Percentiles rank a stretch among this genome's conserved stretches.
These are phyloP conservation scores for Grosmannia penicillata DNA, from an alignment of 2,329 filamentous ascomycete species.

Conservation along the genomic window DNA sequence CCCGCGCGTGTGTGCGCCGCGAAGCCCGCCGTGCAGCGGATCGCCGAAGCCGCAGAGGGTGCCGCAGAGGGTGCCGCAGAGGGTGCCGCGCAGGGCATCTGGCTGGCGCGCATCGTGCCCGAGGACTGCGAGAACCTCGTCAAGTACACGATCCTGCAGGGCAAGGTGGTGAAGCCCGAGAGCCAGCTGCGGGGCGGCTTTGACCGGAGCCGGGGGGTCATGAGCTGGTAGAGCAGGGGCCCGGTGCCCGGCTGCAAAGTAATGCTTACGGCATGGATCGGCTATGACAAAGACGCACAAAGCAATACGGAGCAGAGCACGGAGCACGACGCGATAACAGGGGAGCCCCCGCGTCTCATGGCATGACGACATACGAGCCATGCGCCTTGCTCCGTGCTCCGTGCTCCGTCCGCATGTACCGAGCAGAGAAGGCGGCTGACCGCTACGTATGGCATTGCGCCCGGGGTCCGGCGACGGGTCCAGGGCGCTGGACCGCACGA, in stretches of 20 bases:
- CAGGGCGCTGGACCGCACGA: too few species aligned
- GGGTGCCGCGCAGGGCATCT: constrained; percentile 78
- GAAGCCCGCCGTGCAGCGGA: constrained; percentile 18
- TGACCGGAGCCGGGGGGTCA: constrained; percentile 62
- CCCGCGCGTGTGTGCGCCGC: constrained; percentile 10
- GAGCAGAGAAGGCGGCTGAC: too few species aligned
- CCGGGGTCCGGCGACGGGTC: too few species aligned
- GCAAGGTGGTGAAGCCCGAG: constrained; percentile 84
- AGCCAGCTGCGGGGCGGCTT: constrained; percentile 80
- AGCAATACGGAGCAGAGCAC: neutral
- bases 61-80: constrained; percentile 13
- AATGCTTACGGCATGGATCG: neutral
- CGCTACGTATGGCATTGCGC: too few species aligned
- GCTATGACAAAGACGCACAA: neutral
- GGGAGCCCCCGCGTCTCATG: too few species aligned
- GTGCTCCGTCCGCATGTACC: too few species aligned
- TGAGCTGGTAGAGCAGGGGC: constrained; percentile 59
- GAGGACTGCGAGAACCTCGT: constrained; percentile 91
- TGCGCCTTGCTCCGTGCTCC: too few species aligned
- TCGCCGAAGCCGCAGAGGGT: constrained; percentile 11
- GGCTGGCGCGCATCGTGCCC: constrained; percentile 71
- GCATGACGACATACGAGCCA: too few species aligned
- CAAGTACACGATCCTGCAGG: constrained; percentile 75
- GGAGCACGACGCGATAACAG: too few species aligned
- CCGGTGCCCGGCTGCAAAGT: neutral